Evolutionary conservation across 1,284 basidiomycete species (phyloP).

Genomic region (Sporisorium iseilematis-ciliati): DNA sequence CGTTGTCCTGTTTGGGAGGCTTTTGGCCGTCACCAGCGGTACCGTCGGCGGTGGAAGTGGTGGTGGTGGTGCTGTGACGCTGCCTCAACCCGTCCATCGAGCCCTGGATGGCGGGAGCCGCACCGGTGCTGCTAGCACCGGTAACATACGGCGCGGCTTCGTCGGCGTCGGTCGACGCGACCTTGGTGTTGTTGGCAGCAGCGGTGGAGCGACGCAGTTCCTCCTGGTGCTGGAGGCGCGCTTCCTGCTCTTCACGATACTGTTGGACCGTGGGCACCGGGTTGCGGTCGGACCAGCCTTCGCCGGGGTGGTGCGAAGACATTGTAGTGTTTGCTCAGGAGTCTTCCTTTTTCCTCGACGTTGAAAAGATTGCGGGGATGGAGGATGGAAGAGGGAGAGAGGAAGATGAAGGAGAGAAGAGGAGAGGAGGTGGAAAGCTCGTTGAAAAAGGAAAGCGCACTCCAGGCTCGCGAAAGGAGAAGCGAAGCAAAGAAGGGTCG

Average conservation of each 20-base stretch:
- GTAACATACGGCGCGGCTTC: conserved; percentile 24
- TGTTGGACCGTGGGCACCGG: conserved; percentile 59
- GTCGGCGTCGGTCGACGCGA: conserved; percentile 34
- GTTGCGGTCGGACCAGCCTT: conserved; percentile 64
- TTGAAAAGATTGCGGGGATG: neutral
- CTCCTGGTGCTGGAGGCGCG: conserved; percentile 33
- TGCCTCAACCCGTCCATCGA: conserved; percentile 44
- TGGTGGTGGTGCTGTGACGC: conserved; percentile 35
- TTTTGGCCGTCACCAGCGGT: neutral
- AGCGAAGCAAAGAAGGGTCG: neutral
- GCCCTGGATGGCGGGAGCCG: conserved; percentile 41
- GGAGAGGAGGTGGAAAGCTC: neutral
- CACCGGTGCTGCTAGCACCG: conserved; percentile 13
- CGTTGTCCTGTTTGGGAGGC: conserved; percentile 32
- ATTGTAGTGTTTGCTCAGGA: conserved; percentile 12
- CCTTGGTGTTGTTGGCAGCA: conserved; percentile 32
- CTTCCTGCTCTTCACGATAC: conserved; percentile 31
- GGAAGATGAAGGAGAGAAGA: neutral
- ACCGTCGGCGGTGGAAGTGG: conserved; percentile 7
- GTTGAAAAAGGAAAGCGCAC: neutral
- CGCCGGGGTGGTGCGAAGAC: conserved; percentile 52
- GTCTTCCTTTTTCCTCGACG: conserved; percentile 5
- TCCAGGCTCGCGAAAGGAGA: no score
- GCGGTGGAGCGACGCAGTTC: conserved; percentile 38
- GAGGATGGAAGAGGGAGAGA: neutral